Evolutionary conservation across 345 rosid species (phyloP).

Genomic region (Hibiscus syriacus): DNA sequence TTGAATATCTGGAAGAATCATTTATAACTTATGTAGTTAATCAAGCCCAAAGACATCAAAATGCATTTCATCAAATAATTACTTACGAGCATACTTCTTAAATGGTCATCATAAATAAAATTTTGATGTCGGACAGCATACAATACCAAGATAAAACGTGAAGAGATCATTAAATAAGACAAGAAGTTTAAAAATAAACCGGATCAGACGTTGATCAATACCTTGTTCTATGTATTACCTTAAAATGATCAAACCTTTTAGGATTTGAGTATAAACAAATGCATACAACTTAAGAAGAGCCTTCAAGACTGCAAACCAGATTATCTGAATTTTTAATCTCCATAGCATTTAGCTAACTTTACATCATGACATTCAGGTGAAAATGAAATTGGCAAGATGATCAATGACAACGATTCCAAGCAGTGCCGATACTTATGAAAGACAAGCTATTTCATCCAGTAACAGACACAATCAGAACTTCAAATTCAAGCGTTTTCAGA

Average conservation of each 20-base stretch:
- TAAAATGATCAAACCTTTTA: not conserved
- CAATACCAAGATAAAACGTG: no score
- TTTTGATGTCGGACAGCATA: no score
- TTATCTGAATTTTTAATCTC: not conserved
- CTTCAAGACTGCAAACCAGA: not conserved
- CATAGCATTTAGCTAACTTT: not conserved
- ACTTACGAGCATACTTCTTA: no score
- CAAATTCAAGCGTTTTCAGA: not conserved
- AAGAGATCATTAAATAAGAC: not conserved
- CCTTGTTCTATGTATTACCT: not conserved
- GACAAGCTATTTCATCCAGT: not conserved
- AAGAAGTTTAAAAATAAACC: not conserved
- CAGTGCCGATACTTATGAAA: not conserved
- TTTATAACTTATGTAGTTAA: not conserved
- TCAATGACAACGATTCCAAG: not conserved
- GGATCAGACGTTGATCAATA: not conserved
- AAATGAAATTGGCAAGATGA: not conserved
- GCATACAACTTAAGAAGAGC: not conserved
- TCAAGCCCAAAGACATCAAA: no score
- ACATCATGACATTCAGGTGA: not conserved
- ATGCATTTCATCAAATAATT: no score
- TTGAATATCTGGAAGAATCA: not conserved
- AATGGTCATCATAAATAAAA: no score
- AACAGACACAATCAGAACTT: not conserved
- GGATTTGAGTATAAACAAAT: not conserved